Percentiles rank a stretch among this genome's conserved stretches.
Conservation (phyloP, 306 rosid genomes). For the Oxytropis ochrocephala region DNA sequence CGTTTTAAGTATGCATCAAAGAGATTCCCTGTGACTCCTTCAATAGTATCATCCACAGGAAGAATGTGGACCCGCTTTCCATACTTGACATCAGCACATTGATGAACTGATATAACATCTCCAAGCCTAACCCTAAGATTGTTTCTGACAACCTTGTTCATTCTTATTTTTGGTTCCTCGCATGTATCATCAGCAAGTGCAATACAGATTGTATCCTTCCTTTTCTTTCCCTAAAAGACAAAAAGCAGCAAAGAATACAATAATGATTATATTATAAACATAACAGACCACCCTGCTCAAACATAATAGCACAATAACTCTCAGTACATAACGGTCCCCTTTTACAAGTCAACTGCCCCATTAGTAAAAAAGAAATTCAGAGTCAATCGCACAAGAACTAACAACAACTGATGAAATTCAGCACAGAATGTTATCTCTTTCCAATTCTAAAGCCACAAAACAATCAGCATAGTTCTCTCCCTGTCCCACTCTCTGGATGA, state of each 20-base stretch:
- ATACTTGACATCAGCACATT: slow-evolving; percentile 86
- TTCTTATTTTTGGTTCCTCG: slow-evolving; percentile 83
- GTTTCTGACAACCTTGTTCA: slow-evolving; percentile 92
- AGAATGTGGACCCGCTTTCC: slow-evolving; percentile 93
- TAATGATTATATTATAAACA: background rate
- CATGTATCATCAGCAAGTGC: slow-evolving; percentile 89
- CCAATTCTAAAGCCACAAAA: background rate
- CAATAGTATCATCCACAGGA: slow-evolving; percentile 88
- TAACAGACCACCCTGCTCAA: background rate
- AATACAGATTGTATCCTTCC: slow-evolving; percentile 84
- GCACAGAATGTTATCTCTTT: background rate
- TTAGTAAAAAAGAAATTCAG: background rate
- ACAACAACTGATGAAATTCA: background rate
- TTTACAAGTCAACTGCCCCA: background rate
- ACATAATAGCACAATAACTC: background rate
- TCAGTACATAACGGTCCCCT: background rate
- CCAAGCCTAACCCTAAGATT: slow-evolving; percentile 96
- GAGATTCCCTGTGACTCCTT: slow-evolving; percentile 81
- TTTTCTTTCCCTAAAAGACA: slow-evolving; percentile 70
- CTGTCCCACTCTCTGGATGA: background rate
- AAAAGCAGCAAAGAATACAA: slow-evolving; percentile 3
- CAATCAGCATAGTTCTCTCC: background rate
- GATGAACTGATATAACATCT: slow-evolving; percentile 92
- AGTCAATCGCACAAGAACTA: background rate
- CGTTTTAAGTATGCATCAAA: slow-evolving; percentile 91